Evolutionary conservation across 306 rosid species (phyloP), one percentile per base, ranked within the genome.

Genomic region (Quercus parvula): DNA sequence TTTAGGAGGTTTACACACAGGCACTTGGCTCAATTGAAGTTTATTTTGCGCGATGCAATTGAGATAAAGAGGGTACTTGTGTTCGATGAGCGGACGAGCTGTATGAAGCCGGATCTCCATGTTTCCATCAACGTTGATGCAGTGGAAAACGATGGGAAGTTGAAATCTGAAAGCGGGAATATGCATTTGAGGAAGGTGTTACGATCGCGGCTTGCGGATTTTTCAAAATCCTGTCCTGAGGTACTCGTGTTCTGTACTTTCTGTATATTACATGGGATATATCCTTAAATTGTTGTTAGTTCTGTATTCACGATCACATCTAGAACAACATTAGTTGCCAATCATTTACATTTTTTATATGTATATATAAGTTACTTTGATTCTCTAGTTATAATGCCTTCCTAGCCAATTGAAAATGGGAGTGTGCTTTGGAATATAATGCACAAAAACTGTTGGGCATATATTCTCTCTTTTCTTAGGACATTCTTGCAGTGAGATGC

Each of bases 1-100:
- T 27, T 27, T 75, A 92, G 98, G 98, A 94, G 95, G 81, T 94
- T 94, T 85, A 89, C 94, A 0, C 81, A 81, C 46, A 24, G 74
- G 49, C 92, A 92, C 86, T 73, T 94, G 80, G 98, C 97, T 38
- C 94, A 94, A 75, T 67, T 94, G 88, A 92, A 91, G 83, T 90
- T 79, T 69, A 77, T 92, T 33, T 85, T 92, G 24, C 94, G 90
- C n/a, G 92, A 91, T 86, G 98, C 82, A 20, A 79, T 94, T 71
- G 88, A 35, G 81, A 67, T 88, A 20, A 87, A 90, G 87, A 91
- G 80, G 75, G 28, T 87, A 17, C 71, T 84, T 1, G 75, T 81
- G 73, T 79, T 78, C 49, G 93, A 92, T 58, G 94, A 91, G 78
- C 75, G 71, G 56, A 86, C 89, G 2, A 76, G 94, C 57, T 87